Conservation (phyloP, 139 green algal species). For the Chlamydomonas applanata region DNA sequence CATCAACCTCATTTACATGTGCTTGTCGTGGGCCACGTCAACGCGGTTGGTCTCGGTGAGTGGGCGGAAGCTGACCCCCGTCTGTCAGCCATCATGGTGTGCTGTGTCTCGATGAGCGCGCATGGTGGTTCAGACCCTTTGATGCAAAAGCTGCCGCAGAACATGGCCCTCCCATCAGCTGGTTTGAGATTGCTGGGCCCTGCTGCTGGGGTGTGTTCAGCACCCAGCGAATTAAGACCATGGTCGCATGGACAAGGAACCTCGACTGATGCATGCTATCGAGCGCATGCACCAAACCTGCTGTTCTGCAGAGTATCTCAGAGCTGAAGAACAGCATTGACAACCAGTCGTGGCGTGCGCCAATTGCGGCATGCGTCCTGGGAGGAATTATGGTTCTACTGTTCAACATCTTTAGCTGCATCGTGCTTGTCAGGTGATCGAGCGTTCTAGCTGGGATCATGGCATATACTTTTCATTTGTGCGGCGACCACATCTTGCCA, state of each 20-base stretch:
- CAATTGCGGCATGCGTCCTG: constrained; percentile 1
- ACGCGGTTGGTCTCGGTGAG: constrained; percentile 1
- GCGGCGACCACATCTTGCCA: no score
- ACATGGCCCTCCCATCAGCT: no score
- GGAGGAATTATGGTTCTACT: neutral
- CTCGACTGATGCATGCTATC: no score
- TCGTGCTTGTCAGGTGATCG: constrained; percentile 2
- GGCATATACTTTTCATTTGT: no score
- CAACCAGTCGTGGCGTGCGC: constrained; percentile 4
- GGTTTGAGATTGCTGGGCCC: no score
- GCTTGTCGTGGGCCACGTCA: constrained; percentile 1
- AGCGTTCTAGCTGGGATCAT: neutral
- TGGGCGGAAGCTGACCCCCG: neutral
- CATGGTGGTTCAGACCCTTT: no score
- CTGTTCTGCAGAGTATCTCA: neutral
- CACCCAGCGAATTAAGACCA: no score
- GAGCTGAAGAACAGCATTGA: neutral
- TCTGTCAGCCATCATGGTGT: neutral
- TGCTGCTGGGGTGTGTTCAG: no score
- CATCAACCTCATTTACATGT: constrained; percentile 9
- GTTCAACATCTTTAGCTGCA: constrained; percentile 6
- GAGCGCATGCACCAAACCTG: neutral
- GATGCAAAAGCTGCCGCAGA: no score
- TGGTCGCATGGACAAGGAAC: no score
- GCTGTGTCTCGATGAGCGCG: no score